These are phyloP conservation scores for Lactifluus subvellereus DNA, from an alignment of 768 basidiomycete genomes.

Conservation along the genomic window DNA sequence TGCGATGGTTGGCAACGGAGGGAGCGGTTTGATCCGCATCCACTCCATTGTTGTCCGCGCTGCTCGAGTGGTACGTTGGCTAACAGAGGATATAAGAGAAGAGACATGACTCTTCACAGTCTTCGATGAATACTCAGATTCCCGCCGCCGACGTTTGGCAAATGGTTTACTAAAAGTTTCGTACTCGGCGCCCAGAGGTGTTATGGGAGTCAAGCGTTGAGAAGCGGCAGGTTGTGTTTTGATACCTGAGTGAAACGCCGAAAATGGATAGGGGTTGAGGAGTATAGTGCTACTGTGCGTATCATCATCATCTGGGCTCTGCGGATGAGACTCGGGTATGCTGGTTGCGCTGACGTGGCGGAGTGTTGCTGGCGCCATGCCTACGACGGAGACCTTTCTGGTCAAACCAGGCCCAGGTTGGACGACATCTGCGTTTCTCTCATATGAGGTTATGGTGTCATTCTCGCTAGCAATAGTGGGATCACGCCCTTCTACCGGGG, in stretches of 20 bases:
- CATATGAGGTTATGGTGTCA: constrained; percentile 17
- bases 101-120: constrained; percentile 41
- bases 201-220: constrained; percentile 1
- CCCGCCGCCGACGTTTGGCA: constrained; percentile 25
- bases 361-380: constrained; percentile 33
- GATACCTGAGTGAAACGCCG: neutral
- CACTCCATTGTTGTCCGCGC: constrained; percentile 27
- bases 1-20: constrained; percentile 51
- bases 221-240: neutral
- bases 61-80: constrained; percentile 17
- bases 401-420: constrained; percentile 20
- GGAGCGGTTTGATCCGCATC: constrained; percentile 49
- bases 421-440: neutral
- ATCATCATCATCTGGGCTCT: neutral
- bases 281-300: constrained; percentile 16
- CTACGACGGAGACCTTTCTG: constrained; percentile 31
- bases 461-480: neutral
- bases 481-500: neutral
- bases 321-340: neutral
- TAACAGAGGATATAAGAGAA: constrained; percentile 43
- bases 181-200: neutral
- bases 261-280: constrained; percentile 1
- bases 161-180: neutral
- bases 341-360: constrained; percentile 23
- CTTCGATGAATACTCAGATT: constrained; percentile 39